A percentile compares a stretch with the other conserved stretches of the same genome.
Evolutionary conservation across 2,329 filamentous ascomycete genomes (phyloP).

Genomic region (Aspergillus phoenicis): DNA sequence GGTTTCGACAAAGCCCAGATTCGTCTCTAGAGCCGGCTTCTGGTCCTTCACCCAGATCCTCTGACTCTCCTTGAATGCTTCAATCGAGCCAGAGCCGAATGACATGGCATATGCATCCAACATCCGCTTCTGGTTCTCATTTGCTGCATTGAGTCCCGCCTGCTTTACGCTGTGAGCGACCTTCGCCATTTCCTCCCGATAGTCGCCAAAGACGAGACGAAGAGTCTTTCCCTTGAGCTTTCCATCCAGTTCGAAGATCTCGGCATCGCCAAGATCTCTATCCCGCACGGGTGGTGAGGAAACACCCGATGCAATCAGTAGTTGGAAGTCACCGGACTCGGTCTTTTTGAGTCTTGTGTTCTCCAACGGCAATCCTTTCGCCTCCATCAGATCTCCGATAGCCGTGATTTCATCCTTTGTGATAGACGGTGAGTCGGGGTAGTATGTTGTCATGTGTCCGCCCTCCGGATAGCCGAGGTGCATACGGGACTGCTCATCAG

Average conservation of each 20-base stretch:
- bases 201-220: slow-evolving; percentile 73
- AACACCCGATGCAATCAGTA: slow-evolving; percentile 72
- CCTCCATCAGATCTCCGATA: slow-evolving; percentile 72
- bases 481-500: slow-evolving; percentile 65
- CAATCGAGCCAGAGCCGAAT: slow-evolving; percentile 72
- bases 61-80: slow-evolving; percentile 79
- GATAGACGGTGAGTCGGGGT: slow-evolving; percentile 73
- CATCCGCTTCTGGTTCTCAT: slow-evolving; percentile 75
- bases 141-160: slow-evolving; percentile 69
- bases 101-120: slow-evolving; percentile 73
- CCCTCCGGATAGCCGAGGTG: slow-evolving; percentile 74
- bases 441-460: slow-evolving; percentile 80
- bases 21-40: slow-evolving; percentile 75
- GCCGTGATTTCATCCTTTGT: slow-evolving; percentile 73
- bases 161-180: slow-evolving; percentile 67
- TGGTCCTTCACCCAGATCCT: slow-evolving; percentile 82
- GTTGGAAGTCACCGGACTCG: slow-evolving; percentile 65
- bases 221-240: slow-evolving; percentile 67
- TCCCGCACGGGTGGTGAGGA: slow-evolving; percentile 62
- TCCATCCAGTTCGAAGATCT: slow-evolving; percentile 63
- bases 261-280: slow-evolving; percentile 69
- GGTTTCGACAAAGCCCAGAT: slow-evolving; percentile 83
- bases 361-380: slow-evolving; percentile 70
- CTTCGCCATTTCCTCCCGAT: slow-evolving; percentile 69
- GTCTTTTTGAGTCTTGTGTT: slow-evolving; percentile 76